Evolutionary conservation across 192 early-diverging fungal genomes (phyloP).

Genomic region (Dissophora globulifera): DNA sequence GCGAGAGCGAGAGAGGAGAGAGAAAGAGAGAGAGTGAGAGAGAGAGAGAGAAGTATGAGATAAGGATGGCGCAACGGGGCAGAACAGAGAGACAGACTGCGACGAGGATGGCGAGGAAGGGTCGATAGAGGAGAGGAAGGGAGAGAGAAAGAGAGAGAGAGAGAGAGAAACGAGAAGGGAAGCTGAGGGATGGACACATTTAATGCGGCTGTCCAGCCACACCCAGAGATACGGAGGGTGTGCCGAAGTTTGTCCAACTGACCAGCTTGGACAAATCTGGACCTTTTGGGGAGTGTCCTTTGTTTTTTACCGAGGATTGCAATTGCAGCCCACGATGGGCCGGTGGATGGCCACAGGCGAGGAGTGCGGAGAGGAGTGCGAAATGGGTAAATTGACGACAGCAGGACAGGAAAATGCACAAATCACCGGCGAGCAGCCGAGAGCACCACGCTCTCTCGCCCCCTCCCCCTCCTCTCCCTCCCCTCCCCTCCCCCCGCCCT

Average conservation of each 20-base stretch:
- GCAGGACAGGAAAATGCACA: conserved; percentile 5
- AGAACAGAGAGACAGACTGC: neutral
- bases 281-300: neutral
- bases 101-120: neutral
- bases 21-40: neutral
- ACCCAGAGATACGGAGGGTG: neutral
- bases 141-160: conserved; percentile 9
- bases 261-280: conserved; percentile 28
- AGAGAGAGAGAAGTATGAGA: neutral
- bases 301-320: conserved; percentile 29
- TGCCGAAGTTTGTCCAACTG: conserved; percentile 28
- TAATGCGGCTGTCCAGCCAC: neutral
- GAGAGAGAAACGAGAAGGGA: neutral
- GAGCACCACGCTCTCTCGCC: neutral
- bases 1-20: too few relatives aligned
- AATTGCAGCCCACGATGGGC: neutral
- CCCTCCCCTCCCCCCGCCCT: neutral
- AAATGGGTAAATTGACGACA: conserved; percentile 22
- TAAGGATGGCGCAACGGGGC: too few relatives aligned
- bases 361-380: neutral
- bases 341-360: too few relatives aligned
- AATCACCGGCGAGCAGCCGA: conserved; percentile 2
- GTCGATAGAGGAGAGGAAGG: conserved; percentile 13
- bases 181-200: neutral
- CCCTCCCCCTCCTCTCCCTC: too few relatives aligned